These are phyloP conservation scores for Trametes maxima DNA, from an alignment of 768 basidiomycete genomes.

Conservation along the genomic window DNA sequence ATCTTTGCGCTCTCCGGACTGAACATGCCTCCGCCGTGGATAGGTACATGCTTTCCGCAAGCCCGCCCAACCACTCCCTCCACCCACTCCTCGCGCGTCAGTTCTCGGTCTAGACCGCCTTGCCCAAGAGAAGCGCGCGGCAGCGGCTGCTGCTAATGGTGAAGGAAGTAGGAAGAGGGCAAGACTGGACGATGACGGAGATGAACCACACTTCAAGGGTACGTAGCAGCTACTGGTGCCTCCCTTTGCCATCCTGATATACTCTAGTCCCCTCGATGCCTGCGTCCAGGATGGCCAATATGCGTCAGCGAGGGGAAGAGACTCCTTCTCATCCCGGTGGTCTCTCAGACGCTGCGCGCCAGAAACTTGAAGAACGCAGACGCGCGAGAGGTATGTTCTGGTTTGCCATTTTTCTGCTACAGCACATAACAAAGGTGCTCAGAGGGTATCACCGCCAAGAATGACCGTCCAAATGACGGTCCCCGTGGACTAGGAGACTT, in stretches of 20 bases:
- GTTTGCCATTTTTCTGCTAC: too few species aligned
- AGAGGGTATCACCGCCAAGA: conserved; percentile 75
- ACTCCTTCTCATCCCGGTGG: conserved; percentile 95
- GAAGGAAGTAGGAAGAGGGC: conserved; percentile 66
- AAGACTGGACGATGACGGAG: conserved; percentile 50
- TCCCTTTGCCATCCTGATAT: neutral
- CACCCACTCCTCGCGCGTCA: conserved; percentile 77
- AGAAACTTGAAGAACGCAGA: conserved; percentile 76
- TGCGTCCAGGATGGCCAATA: conserved; percentile 51
- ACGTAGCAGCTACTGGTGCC: conserved; percentile 19
- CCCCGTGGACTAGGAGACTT: conserved; percentile 90
- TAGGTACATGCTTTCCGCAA: conserved; percentile 82
- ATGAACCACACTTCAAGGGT: conserved; percentile 90
- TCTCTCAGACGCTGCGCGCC: conserved; percentile 72
- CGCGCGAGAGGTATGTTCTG: conserved; percentile 54
- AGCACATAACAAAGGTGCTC: neutral
- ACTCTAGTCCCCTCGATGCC: conserved; percentile 78
- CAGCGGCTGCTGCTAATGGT: conserved; percentile 46
- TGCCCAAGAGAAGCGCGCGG: conserved; percentile 84
- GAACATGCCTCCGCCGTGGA: conserved; percentile 7
- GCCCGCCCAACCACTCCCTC: conserved; percentile 72
- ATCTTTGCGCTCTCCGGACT: conserved; percentile 1
- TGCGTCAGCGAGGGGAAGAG: conserved; percentile 79
- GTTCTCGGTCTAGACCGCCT: conserved; percentile 86
- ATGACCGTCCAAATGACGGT: conserved; percentile 56